Evolutionary conservation across 2,329 filamentous ascomycete species (phyloP), one percentile per base, ranked within the genome.

Genomic region (Colletotrichum navitas): DNA sequence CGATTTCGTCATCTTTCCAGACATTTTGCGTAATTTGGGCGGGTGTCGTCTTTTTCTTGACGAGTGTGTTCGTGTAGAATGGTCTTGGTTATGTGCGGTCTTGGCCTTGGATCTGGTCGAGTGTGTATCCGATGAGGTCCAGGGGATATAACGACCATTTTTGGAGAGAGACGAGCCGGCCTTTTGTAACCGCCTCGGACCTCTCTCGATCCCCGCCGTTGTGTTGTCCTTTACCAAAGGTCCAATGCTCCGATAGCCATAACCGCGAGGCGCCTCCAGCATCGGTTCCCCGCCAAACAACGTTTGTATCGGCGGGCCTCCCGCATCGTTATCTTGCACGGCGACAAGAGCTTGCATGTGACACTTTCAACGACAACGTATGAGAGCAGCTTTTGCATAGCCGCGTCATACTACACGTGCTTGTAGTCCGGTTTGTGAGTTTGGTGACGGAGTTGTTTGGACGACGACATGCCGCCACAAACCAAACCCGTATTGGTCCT

Each of bases 1-100:
- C 14, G 63, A 59, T 3, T 68, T 47, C 3, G 41, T 63, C 59
- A 63, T 55, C 8, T 71, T 62, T 16, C 43, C 24, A 1, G 65
- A 51, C 65, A 68, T 68, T 3, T 39, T 63, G 58, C 16, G 43
- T 43, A 10, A 6, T n/a, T 12, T 5, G 6, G 3, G 12, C 32
- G 54, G 43, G 21, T 2, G n/a, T n/a, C n/a, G n/a, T 18, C 8
- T n/a, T 41, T 5, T 0, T 43, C 11, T n/a, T 12, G 0, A 24
- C 5, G n/a, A 1, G 45, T 24, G 21, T 47, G 1, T 11, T 47
- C 5, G 10, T 47, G 21, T 24, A 47, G 45, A 24, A 47, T 47
- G n/a, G n/a, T 24, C 21, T 47, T 47, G 45, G 21, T n/a, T n/a
- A n/a, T n/a, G n/a, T n/a, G n/a, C n/a, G n/a, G n/a, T n/a, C n/a